Evolutionary conservation across 805 yeast species (phyloP).

Genomic region (Lachancea quebecensis): DNA sequence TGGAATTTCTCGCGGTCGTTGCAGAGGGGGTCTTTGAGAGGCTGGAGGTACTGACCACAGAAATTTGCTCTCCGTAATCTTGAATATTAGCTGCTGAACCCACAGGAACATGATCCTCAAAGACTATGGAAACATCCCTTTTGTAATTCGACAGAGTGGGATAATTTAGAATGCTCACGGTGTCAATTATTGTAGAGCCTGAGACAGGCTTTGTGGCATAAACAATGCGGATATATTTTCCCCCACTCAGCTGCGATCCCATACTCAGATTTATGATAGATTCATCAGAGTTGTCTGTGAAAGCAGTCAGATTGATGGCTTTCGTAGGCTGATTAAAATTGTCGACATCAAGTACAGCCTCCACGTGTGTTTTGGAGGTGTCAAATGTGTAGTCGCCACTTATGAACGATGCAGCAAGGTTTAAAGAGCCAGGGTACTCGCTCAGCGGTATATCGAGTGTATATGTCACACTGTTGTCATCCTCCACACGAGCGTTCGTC

Average conservation of each 20-base stretch:
- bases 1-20: not conserved
- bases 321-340: conserved; percentile 21
- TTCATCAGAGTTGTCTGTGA: conserved; percentile 21
- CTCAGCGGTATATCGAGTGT: conserved; percentile 24
- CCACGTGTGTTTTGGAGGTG: conserved; percentile 14
- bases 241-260: conserved; percentile 24
- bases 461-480: conserved; percentile 25
- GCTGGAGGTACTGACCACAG: conserved; percentile 4
- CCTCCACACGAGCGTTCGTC: conserved; percentile 23
- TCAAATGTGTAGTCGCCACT: conserved; percentile 15
- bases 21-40: not conserved
- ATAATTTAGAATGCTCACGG: conserved; percentile 12
- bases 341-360: conserved; percentile 22
- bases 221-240: conserved; percentile 22
- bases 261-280: conserved; percentile 15
- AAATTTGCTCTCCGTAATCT: conserved; percentile 1
- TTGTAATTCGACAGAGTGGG: conserved; percentile 8
- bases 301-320: conserved; percentile 21
- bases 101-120: conserved; percentile 9
- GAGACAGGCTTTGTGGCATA: conserved; percentile 17
- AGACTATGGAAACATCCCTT: conserved; percentile 12
- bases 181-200: conserved; percentile 11
- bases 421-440: conserved; percentile 13
- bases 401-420: conserved; percentile 16
- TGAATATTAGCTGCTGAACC: conserved; percentile 8